Base-by-base conservation (phyloP, 768 basidiomycete genomes). In the Solioccasus polychromus region DNA sequence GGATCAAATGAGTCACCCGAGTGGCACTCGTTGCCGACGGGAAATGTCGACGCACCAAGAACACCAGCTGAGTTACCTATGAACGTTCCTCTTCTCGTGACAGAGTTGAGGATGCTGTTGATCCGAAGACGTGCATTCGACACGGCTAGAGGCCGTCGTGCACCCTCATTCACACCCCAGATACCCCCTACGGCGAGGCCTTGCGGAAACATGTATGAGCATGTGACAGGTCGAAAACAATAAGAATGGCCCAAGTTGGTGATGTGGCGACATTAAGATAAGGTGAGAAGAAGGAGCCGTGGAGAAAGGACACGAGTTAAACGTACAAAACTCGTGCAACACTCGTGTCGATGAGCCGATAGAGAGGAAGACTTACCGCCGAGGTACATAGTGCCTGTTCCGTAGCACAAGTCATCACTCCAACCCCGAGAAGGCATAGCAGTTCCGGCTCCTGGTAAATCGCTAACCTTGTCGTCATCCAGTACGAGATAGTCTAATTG, bases 331-430 rank as follows among this genome's bases (percentile, higher is more conserved):
- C 57, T 59, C 63, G 63, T 60, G 70, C 76, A 66, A 74, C 77
- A 74, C 66, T 60, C 65, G 51, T 65, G 67, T 59, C 40, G 26
- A 53, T 51, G 60, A 78, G 72, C 73, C 78, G 75, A 80, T 78
- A 75, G 78, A 78, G 76, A 74, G 76, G 67, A 46, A 49, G 51
- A 84, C 91, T 64, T 64, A 97, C 95, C 95, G 68, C 88, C 79
- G 46, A 99, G 83, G 82, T 99, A 99, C 74, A 93, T 96, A 55
- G 94, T 94, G 53, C 96, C 96, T 60, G 94, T 97, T 62, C 96
- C 96, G 71, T 98, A 97, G 80, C 93, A 97, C 49, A 99, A 72
- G 74, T 99, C 96, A 74, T 99, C 96, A 72, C 92, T 90, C 94
- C 92, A 98, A 52, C 96, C 93, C 74, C 96, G 77, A 65, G 86